Base-by-base conservation (phyloP, 495 filamentous ascomycete species). In the Hypoxylon lienhwacheense region DNA sequence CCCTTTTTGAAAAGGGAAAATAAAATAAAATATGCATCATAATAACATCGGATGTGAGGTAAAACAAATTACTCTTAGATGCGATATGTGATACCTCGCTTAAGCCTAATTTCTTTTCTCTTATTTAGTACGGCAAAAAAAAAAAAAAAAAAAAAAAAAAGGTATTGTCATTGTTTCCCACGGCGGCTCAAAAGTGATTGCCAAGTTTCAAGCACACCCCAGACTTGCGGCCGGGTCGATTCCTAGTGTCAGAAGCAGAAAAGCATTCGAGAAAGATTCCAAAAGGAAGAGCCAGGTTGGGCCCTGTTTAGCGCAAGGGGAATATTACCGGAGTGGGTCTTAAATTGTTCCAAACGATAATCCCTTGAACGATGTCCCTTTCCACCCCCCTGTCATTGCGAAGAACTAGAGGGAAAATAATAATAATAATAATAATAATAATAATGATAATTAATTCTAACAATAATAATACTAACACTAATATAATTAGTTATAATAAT, bases 211-310 rank as follows among this genome's bases (percentile, higher is more conserved):
- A 55, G 47, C 47, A 61, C 22, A 52, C 58, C 58, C 58, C 58
- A 53, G 58, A 61, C 52, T 61, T 50, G 54, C 45, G 48, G 59
- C 59, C 54, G 54, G 59, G 59, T 53, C 59, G 47, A 63, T 59
- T 58, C 59, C 54, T 63, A 58, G 59, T 58, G 54, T 37, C 15
- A 53, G 45, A 56, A 46, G 26, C 34, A 59, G 40, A 41, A 53
- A 51, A 53, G 53, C 36, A 63, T 67, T 67, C 65, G 61, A 67
- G 65, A 67, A 67, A 62, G 59, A 65, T 65, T 67, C 61, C 54
- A 67, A 59, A 56, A 48, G 49, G 52, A 40, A 42, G 53, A 53
- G 42, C 59, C 53, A 58, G 58, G 53, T 67, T 57, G 41, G 39
- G 61, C 55, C 56, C 55, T 61, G 56, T 51, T 60, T 63, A 62